phyloP scores from a whole-genome alignment of 768 basidiomycete species.

The Pulveroboletus sp. region DNA sequence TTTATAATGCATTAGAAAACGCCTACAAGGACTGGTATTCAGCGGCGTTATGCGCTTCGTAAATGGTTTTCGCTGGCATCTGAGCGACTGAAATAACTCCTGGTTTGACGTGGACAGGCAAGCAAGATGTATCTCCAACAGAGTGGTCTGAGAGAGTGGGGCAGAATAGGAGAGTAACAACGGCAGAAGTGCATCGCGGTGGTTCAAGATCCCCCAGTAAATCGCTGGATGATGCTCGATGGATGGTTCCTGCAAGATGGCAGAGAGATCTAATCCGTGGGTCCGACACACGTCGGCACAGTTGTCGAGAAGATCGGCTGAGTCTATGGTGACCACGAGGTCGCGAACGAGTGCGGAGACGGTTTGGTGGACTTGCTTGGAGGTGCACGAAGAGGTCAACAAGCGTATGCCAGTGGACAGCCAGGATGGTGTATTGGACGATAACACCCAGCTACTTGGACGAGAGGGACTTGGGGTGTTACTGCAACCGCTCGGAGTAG shows the following conservation, averaged over 20 bases:
- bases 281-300: slow-evolving; percentile 60
- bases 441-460: not conserved
- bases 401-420: slow-evolving; percentile 10
- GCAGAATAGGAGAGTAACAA: slow-evolving; percentile 53
- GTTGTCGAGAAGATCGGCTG: slow-evolving; percentile 21
- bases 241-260: slow-evolving; percentile 57
- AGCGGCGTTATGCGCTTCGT: slow-evolving; percentile 8
- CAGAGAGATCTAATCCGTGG: slow-evolving; percentile 48
- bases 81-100: slow-evolving; percentile 23
- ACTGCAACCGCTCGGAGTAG: not conserved
- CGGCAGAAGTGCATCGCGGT: slow-evolving; percentile 38
- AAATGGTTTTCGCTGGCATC: slow-evolving; percentile 13
- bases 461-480: not conserved
- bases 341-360: slow-evolving; percentile 56
- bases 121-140: slow-evolving; percentile 62
- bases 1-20: no score
- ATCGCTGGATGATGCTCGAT: slow-evolving; percentile 66
- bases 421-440: slow-evolving; percentile 13
- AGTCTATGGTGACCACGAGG: slow-evolving; percentile 36
- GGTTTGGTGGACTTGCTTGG: slow-evolving; percentile 51
- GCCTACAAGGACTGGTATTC: slow-evolving; percentile 14
- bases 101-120: slow-evolving; percentile 43
- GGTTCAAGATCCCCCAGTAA: slow-evolving; percentile 74
- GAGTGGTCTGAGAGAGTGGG: slow-evolving; percentile 38
- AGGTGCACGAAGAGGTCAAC: slow-evolving; percentile 21